Base-by-base conservation (phyloP, 1,284 basidiomycete species). In the Exobasidium cylindrosporum region DNA sequence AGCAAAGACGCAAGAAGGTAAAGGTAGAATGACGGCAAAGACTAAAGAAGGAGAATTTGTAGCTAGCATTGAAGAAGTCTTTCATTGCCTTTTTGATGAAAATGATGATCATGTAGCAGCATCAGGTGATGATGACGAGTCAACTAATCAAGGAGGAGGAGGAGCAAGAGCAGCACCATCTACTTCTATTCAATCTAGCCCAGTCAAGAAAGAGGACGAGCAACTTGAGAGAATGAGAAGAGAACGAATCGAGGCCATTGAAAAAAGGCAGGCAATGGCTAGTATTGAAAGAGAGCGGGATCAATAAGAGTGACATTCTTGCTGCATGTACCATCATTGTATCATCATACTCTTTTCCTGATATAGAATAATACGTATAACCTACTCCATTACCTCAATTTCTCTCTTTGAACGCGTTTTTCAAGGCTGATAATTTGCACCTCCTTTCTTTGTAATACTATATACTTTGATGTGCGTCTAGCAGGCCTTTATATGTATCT, bases 41-140 rank as follows among this genome's bases (percentile, higher is more conserved):
- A 14, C 14, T 23, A 55, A 44, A 44, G 32, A 55, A 29, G 53
- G 53, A 35, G 53, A 55, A 26, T 55, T 30, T 44, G 53, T 55
- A 14, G 53, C 53, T 44, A 26, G 30, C 14, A 21, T 55, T 4
- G 53, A 30, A 3, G 53, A 55, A 21, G 40, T 55, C 3, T 23
- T 55, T 23, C n/a, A 26, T 23, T 40, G 53, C 21, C 30, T 55
- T 4, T 55, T 55, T 32, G 47, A 50, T 21, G 47, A 50, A 21
- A 23, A 44, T 13, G 13, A 14, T 14, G 43, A n/a, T n/a, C n/a
- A n/a, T n/a, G n/a, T n/a, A n/a, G n/a, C n/a, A n/a, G n/a, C n/a
- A n/a, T n/a, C n/a, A n/a, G 43, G 43, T 11, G 43, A 45, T 45
- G 47, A 50, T 13, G 47, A 50, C 13, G 47, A 50, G 26, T 14